Conservation (phyloP, 148 eudicot genomes). For the Arctostaphylos glauca region DNA sequence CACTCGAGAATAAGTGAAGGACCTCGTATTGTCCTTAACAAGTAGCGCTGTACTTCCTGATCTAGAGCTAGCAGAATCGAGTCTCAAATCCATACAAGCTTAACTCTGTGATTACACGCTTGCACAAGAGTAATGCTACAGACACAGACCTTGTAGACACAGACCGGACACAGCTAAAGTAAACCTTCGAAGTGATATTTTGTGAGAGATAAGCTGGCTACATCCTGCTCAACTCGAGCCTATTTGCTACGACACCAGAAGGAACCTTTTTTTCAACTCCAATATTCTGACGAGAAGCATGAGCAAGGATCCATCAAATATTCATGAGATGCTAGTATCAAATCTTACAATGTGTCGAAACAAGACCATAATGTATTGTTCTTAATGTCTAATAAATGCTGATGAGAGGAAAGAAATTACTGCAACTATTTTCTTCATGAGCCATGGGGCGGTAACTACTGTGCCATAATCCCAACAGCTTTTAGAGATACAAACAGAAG, state of each 20-base stretch:
- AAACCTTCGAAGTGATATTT: too few species aligned
- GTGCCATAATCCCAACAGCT: not conserved
- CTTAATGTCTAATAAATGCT: not conserved
- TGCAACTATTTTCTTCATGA: not conserved
- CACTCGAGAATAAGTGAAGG: too few species aligned
- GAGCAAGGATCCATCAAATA: not conserved
- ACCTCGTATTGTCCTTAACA: too few species aligned
- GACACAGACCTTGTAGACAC: too few species aligned
- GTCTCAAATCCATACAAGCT: too few species aligned
- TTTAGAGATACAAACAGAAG: not conserved
- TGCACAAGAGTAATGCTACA: too few species aligned
- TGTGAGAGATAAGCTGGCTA: not conserved
- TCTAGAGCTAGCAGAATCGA: too few species aligned
- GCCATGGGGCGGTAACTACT: not conserved
- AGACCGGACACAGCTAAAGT: too few species aligned
- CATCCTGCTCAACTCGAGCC: not conserved
- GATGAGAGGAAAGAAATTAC: not conserved
- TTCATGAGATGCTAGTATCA: not conserved
- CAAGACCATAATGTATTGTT: not conserved
- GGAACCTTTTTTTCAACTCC: not conserved
- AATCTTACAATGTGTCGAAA: not conserved
- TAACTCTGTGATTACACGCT: too few species aligned
- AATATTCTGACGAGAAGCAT: not conserved
- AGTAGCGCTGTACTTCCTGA: too few species aligned
- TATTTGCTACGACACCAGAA: not conserved